Percentiles rank a stretch among this genome's conserved stretches.
Evolutionary conservation across 192 early-diverging fungal species (phyloP).

Genomic region (Linnemannia zychae): DNA sequence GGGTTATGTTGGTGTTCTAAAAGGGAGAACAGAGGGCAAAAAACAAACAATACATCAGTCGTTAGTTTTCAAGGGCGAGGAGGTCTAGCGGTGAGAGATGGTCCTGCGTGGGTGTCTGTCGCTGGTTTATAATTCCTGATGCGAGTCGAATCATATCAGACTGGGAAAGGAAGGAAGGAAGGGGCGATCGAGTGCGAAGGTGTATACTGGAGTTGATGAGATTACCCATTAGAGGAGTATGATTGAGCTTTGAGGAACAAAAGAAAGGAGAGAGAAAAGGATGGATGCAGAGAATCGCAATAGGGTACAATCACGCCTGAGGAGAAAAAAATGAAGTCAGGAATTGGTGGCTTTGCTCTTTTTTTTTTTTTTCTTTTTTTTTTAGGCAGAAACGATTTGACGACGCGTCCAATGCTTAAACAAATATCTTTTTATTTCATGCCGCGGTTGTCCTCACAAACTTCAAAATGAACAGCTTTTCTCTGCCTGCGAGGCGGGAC

Average conservation of each 20-base stretch:
- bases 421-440: not conserved
- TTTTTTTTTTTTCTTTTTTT: no score
- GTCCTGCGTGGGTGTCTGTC: not conserved
- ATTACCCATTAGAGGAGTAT: not conserved
- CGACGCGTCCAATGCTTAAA: not conserved
- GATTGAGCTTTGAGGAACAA: not conserved
- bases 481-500: constrained; percentile 67
- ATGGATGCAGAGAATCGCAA: not conserved
- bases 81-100: not conserved
- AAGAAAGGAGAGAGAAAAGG: not conserved
- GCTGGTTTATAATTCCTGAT: not conserved
- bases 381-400: no score
- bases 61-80: not conserved
- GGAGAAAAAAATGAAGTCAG: not conserved
- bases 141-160: not conserved
- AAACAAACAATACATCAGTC: not conserved
- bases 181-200: not conserved
- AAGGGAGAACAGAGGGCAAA: not conserved
- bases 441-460: constrained; percentile 46
- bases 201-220: not conserved
- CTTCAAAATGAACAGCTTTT: constrained; percentile 69
- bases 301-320: not conserved
- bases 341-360: constrained; percentile 35
- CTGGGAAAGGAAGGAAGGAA: not conserved
- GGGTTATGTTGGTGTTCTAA: constrained; percentile 45